Evolutionary conservation across 192 early-diverging fungal genomes (phyloP).

Genomic region (Bifiguratus adelaidae): DNA sequence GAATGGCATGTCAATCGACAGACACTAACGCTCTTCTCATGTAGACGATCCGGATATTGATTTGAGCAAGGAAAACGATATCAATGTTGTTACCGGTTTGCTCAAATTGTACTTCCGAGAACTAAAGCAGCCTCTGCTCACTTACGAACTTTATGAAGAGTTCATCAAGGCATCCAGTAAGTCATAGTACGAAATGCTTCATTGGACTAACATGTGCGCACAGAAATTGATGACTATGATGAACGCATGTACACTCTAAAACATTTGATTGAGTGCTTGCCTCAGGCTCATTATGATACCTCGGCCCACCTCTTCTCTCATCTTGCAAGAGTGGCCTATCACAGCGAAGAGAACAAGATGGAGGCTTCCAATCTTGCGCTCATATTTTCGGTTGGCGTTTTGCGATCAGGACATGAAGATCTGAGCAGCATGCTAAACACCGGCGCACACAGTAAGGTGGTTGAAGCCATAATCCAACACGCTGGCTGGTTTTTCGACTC

Average conservation of each 20-base stretch:
- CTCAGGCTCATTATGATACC: slow-evolving; percentile 41
- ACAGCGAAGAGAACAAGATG: slow-evolving; percentile 80
- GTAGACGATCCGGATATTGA: slow-evolving; percentile 4
- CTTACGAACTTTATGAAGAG: slow-evolving; percentile 54
- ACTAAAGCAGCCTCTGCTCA: slow-evolving; percentile 57
- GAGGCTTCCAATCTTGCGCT: slow-evolving; percentile 80
- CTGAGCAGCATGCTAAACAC: slow-evolving; percentile 55
- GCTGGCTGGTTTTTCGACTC: slow-evolving; percentile 51
- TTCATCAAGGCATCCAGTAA: slow-evolving; percentile 54
- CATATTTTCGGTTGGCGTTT: slow-evolving; percentile 77
- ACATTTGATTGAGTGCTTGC: slow-evolving; percentile 53
- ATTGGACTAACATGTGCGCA: too few relatives aligned
- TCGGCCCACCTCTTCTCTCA: slow-evolving; percentile 55
- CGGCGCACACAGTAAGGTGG: slow-evolving; percentile 54
- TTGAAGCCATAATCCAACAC: slow-evolving; percentile 60
- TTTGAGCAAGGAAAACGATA: slow-evolving; percentile 50
- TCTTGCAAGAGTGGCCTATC: slow-evolving; percentile 46
- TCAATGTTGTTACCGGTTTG: slow-evolving; percentile 56
- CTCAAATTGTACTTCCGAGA: slow-evolving; percentile 72
- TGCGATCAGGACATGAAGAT: slow-evolving; percentile 42
- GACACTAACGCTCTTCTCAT: too few relatives aligned
- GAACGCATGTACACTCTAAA: slow-evolving; percentile 57
- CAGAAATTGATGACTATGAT: slow-evolving; percentile 51
- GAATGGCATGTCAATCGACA: too few relatives aligned
- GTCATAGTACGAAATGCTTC: not conserved